Evolutionary conservation across 2,329 filamentous ascomycete genomes (phyloP).

Genomic region (Arthrobotrys conoides): DNA sequence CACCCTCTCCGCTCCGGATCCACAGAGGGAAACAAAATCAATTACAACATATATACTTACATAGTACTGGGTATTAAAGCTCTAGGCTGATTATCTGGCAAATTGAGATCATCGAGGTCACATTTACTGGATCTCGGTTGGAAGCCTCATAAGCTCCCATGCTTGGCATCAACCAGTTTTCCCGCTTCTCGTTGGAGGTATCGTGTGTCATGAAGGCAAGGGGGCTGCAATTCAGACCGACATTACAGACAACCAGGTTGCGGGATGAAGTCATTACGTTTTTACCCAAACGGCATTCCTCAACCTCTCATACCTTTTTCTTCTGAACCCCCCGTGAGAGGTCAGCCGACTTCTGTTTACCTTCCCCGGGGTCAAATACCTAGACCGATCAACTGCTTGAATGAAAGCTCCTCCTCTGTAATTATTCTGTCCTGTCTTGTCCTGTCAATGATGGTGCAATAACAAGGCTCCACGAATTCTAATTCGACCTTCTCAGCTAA

Average conservation of each 20-base stretch:
- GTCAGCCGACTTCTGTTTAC: constrained; percentile 38
- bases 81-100: constrained; percentile 57
- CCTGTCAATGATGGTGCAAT: constrained; percentile 49
- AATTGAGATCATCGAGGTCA: constrained; percentile 45
- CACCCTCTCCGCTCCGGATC: too few species aligned
- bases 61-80: constrained; percentile 7
- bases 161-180: constrained; percentile 44
- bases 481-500: constrained; percentile 32
- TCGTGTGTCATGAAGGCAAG: constrained; percentile 54
- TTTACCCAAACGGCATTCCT: constrained; percentile 37
- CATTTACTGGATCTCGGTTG: constrained; percentile 38
- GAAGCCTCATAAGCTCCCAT: constrained; percentile 30
- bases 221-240: constrained; percentile 20
- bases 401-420: not conserved
- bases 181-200: constrained; percentile 44
- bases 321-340: constrained; percentile 4
- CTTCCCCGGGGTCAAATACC: too few species aligned
- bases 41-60: too few species aligned
- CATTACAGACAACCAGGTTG: constrained; percentile 24
- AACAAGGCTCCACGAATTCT: constrained; percentile 50
- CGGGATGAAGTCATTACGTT: constrained; percentile 52
- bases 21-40: constrained; percentile 27
- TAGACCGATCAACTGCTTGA: too few species aligned
- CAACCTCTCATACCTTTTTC: constrained; percentile 31
- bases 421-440: constrained; percentile 1